Evolutionary conservation across 2,329 filamentous ascomycete species (phyloP), one percentile per base, ranked within the genome.

Genomic region (Cladosporium phlei): DNA sequence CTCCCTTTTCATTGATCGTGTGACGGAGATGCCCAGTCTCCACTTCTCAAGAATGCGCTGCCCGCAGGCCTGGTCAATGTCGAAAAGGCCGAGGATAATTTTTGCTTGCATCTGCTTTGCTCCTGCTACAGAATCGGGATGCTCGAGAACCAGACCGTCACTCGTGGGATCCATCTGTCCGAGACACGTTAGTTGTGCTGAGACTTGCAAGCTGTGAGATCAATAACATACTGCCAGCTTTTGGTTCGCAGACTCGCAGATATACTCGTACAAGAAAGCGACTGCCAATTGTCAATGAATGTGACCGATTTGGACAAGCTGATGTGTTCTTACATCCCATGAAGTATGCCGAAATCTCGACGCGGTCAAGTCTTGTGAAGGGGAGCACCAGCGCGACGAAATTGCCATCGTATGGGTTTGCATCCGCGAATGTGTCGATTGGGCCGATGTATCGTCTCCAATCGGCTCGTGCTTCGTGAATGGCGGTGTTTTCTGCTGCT

Each of bases 321-420:
- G n/a, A n/a, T n/a, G n/a, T n/a, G 24, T 11, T 19, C 37, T 25
- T 38, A 38, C 37, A 38, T 21, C 28, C 37, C n/a, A 38, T 16
- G 16, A 38, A 38, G 37, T 38, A 38, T 38, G 37, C 24, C n/a
- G 20, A 38, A 19, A 38, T 28, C 2, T 16, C 37, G 24, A 38
- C 19, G n/a, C 37, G 37, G 6, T 38, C 37, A 8, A 24, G 37
- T 17, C 16, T 20, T 17, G 37, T 38, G 22, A 25, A 38, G 5
- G 37, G 37, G 9, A 38, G 7, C 12, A 21, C 37, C 3, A 38
- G 37, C 14, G 37, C 22, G n/a, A 21, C 16, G 37, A 38, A 38
- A 5, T 38, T 38, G 37, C 37, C 37, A 16, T 38, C 20, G 5
- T 38, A 38, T 10, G 37, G 37, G 19, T 38, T 38, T 5, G 20